A percentile compares a stretch with the other conserved stretches of the same genome.
phyloP scores from a whole-genome alignment of 257 asterid species.

The Plantago ovata region DNA sequence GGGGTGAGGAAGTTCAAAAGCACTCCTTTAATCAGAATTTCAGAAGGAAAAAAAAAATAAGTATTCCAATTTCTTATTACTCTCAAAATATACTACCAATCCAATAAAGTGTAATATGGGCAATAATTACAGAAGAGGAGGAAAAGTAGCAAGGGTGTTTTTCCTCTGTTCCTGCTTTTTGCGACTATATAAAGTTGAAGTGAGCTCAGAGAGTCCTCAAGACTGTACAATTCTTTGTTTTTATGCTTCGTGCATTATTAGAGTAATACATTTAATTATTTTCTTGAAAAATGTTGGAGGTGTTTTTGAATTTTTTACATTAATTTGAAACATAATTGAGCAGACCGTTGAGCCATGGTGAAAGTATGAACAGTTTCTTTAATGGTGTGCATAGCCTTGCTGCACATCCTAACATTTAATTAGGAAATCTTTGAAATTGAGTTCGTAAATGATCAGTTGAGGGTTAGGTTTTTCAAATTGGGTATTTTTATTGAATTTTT shows the following conservation, averaged over 20 bases:
- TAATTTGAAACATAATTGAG: conserved; percentile 28
- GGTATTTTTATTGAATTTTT: no score
- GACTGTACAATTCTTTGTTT: no score
- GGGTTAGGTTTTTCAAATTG: no score
- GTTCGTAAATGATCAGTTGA: no score
- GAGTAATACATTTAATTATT: not conserved
- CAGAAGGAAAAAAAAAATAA: no score
- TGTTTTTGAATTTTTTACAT: conserved; percentile 11
- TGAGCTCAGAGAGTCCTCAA: no score
- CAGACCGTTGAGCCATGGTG: conserved; percentile 45
- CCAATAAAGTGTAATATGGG: conserved; percentile 18
- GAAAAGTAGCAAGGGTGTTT: conserved; percentile 19
- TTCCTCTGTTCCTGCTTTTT: conserved; percentile 13
- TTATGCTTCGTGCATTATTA: no score
- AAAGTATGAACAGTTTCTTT: conserved; percentile 6
- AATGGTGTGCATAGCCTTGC: no score
- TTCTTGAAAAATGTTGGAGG: conserved; percentile 7
- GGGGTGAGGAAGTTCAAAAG: conserved; percentile 39
- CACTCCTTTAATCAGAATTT: conserved; percentile 31
- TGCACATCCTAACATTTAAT: no score
- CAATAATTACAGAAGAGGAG: conserved; percentile 14
- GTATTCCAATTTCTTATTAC: not conserved
- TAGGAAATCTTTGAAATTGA: no score
- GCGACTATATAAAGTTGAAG: no score
- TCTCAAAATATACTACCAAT: conserved; percentile 12